These are phyloP conservation scores for Asterochloris erici DNA, from an alignment of 139 green algal genomes.

Conservation along the genomic window DNA sequence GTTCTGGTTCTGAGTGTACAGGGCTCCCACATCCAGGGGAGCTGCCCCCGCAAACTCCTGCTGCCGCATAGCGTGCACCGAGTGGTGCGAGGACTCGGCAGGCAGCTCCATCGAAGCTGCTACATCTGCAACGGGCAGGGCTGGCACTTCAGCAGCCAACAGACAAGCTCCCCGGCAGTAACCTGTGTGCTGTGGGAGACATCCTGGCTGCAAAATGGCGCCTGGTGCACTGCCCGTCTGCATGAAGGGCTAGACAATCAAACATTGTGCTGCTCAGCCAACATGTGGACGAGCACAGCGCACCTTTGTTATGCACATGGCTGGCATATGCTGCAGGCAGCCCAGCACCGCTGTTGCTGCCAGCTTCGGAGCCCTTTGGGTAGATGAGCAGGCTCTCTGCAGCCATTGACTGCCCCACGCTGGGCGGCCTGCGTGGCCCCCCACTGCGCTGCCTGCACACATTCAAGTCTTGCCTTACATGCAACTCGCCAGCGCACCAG, in stretches of 20 bases:
- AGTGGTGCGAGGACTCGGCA: no score
- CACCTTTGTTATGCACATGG: not conserved
- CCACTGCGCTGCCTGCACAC: not conserved
- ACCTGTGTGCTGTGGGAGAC: no score
- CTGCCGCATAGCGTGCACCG: not conserved
- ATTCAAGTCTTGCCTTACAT: not conserved
- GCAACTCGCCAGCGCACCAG: not conserved
- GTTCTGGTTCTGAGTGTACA: slow-evolving; percentile 10
- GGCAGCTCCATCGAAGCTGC: no score
- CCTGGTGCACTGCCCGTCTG: no score
- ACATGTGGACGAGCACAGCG: no score
- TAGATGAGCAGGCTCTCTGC: slow-evolving; percentile 17
- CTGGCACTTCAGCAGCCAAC: not conserved
- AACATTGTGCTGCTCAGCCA: no score
- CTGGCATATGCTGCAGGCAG: slow-evolving; percentile 17
- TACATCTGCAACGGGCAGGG: not conserved
- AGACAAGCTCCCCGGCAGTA: not conserved
- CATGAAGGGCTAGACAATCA: no score
- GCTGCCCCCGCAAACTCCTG: not conserved
- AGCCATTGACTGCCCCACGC: slow-evolving; percentile 9
- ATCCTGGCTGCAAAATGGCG: no score
- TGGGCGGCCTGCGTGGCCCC: not conserved
- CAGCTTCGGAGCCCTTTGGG: not conserved
- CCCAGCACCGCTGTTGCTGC: not conserved
- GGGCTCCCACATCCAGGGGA: not conserved